Evolutionary conservation across 108 stramenopile species (phyloP), one percentile per base, ranked within the genome.

Genomic region (Fragilariopsis cylindrus): DNA sequence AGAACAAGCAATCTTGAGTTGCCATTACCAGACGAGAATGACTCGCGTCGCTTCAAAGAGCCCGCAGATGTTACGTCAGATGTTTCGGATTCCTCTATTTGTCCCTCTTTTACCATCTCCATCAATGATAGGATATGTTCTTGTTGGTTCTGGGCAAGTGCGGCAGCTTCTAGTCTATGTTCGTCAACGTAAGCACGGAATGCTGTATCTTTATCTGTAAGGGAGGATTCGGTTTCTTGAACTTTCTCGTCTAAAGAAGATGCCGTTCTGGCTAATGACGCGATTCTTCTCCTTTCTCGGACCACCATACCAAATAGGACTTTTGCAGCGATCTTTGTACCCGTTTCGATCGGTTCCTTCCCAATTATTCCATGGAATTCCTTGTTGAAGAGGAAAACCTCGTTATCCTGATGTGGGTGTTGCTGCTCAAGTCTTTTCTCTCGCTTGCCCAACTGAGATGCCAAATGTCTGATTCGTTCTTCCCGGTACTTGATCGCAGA

Each of bases 241-340:
- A 79, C 73, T 56, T 73, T 70, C 60, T 85, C 82, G 60, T 89
- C 85, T 15, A 89, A 72, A 16, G 62, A 45, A 7, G 85, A 85
- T 11, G 88, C 88, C 7, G 85, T 80, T 57, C 84, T 58, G 3
- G 86, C 86, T 49, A 87, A 54, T 19, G 81, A 45, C 12, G 79
- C 73, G 19, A 87, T 82, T 58, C 90, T 77, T 48, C 85, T 57
- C 49, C 87, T 65, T 76, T 90, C 90, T 48, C 85, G 54, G 11
- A 90, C 87, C 3, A 90, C 82, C 90, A 90, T 90, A 21, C 90
- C 90, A 68, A 90, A 90, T 42, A 90, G 75, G 2, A 84, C 80
- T 52, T 69, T 77, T n/a, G 85, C 72, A 30, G 72, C 81, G 47
- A 54, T 48, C 43, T 77, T 71, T 11, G 75, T 60, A 21, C 67